These are phyloP conservation scores for Pseudogymnoascus sp. DNA, from an alignment of 2,329 filamentous ascomycete species.

Conservation along the genomic window DNA sequence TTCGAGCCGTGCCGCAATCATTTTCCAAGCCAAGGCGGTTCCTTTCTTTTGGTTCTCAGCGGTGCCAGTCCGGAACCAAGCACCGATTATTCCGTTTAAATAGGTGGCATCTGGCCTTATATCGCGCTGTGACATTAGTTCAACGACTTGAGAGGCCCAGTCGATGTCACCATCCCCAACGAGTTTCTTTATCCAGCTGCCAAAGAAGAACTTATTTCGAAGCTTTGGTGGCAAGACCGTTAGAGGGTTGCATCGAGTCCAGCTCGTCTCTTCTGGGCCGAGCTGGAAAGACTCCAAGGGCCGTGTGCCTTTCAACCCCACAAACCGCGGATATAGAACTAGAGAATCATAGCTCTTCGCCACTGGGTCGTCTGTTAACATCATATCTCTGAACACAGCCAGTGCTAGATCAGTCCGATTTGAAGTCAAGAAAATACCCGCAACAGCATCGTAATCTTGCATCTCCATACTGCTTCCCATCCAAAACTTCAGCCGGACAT, in stretches of 20 bases:
- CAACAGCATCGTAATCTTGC: constrained; percentile 67
- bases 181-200: constrained; percentile 79
- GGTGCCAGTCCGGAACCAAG: constrained; percentile 59
- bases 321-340: constrained; percentile 15
- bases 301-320: constrained; percentile 9
- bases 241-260: constrained; percentile 26
- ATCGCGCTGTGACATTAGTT: constrained; percentile 63
- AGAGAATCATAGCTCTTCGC: constrained; percentile 19
- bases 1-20: constrained; percentile 61
- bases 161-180: constrained; percentile 64
- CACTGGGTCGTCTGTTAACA: constrained; percentile 34
- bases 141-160: constrained; percentile 62
- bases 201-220: constrained; percentile 72
- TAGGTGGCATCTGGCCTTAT: constrained; percentile 64
- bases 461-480: constrained; percentile 55
- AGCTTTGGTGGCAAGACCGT: constrained; percentile 42
- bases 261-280: constrained; percentile 29
- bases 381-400: constrained; percentile 81
- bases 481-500: constrained; percentile 53
- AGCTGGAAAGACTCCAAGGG: constrained; percentile 17
- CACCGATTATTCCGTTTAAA: constrained; percentile 73
- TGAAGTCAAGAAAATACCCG: constrained; percentile 59
- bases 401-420: constrained; percentile 59
- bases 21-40: constrained; percentile 63
- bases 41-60: constrained; percentile 48